Base-by-base conservation (phyloP, 1,284 basidiomycete species). In the Ceratobasidium theobromae region DNA sequence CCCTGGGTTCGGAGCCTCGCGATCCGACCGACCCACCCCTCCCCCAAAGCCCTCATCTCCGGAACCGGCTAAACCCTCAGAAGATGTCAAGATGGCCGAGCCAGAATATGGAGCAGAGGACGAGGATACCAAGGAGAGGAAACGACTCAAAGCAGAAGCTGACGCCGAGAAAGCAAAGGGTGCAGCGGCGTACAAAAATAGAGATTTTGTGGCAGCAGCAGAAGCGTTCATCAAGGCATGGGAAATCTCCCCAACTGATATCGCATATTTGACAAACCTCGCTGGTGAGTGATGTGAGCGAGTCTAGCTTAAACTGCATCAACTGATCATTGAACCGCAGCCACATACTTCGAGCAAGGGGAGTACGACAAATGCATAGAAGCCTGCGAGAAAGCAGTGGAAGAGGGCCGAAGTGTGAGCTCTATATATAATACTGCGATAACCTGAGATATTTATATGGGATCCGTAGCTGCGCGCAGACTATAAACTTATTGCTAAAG, bases 271-370 rank as follows among this genome's bases (percentile, higher is more conserved):
- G 68, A 93, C 92, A 55, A 98, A 98, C 77, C 77, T 95, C 48
- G 86, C 86, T 71, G 91, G 91, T 91, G 71, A 70, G 86, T 78
- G 12, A 33, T 43, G 14, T 52, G n/a, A n/a, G n/a, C n/a, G 5
- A 9, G 41, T 27, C 48, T 23, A 51, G 5, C 12, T 9, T n/a
- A 16, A 52, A 53, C 38, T 58, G 41, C 49, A 30, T 38, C 46
- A 35, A 5, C 18, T 45, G 43, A 8, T 45, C 5, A 45, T 21
- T 45, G 18, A 18, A 9, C 12, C 11, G 3, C 74, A 88, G 95
- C 96, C 58, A 94, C 88, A 33, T 91, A 96, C 78, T 96, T 95
- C 72, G 97, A 99, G 79, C 83, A 95, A 77, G 93, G 87, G 25
- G 86, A 98, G 28, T 98, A 89, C 73, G 88, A 94, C 77, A 88